A percentile compares a stretch with the other conserved stretches of the same genome.
These are phyloP conservation scores for Aspergillus ruber DNA, from an alignment of 2,329 filamentous ascomycete genomes.

Conservation along the genomic window DNA sequence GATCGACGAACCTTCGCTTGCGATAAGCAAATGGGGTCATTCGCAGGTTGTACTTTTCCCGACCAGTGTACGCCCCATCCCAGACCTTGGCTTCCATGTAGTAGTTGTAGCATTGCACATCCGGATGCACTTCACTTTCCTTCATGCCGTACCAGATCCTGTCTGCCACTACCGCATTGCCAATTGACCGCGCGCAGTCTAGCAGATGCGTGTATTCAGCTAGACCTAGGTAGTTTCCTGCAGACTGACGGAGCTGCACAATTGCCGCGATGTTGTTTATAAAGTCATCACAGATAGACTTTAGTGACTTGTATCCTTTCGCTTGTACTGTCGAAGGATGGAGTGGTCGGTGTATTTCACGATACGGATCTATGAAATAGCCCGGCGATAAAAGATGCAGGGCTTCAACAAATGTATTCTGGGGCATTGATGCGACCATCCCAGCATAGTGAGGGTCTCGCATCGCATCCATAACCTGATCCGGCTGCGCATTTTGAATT, in stretches of 20 bases:
- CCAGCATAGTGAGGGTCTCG: slow-evolving; percentile 23
- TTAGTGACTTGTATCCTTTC: slow-evolving; percentile 35
- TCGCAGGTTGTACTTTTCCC: slow-evolving; percentile 34
- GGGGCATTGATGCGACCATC: slow-evolving; percentile 40
- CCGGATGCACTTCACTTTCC: slow-evolving; percentile 34
- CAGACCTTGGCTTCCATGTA: slow-evolving; percentile 48
- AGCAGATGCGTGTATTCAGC: slow-evolving; percentile 49
- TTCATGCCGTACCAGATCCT: slow-evolving; percentile 44
- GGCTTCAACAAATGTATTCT: slow-evolving; percentile 57
- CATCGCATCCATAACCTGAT: slow-evolving; percentile 34
- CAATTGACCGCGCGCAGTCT: slow-evolving; percentile 45
- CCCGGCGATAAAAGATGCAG: slow-evolving; percentile 56
- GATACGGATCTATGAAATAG: slow-evolving; percentile 43
- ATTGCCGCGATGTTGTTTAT: slow-evolving; percentile 32
- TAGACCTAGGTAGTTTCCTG: slow-evolving; percentile 34
- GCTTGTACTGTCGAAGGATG: slow-evolving; percentile 44
- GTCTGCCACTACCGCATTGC: slow-evolving; percentile 38
- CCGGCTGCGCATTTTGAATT: slow-evolving; percentile 33
- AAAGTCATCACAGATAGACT: slow-evolving; percentile 36
- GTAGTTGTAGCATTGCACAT: slow-evolving; percentile 50
- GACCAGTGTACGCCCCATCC: slow-evolving; percentile 36
- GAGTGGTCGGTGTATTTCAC: slow-evolving; percentile 43
- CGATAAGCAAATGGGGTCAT: slow-evolving; percentile 26
- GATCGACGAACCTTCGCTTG: slow-evolving; percentile 17
- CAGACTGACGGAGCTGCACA: slow-evolving; percentile 29